Conservation (phyloP, 129 eudicot species). For the Arctium minus region DNA sequence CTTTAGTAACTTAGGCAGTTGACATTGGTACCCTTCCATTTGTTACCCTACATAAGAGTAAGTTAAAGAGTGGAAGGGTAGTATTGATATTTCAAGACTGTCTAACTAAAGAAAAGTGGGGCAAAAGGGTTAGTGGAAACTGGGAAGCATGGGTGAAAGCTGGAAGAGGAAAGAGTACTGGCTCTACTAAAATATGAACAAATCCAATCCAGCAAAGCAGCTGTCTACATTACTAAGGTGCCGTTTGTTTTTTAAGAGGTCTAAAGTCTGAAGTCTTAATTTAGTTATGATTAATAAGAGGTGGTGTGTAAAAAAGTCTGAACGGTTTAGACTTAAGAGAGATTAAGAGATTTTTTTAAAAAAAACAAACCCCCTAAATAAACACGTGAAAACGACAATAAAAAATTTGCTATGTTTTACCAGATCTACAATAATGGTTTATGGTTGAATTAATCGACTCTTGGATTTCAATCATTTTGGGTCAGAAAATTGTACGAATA, state of each 20-base stretch:
- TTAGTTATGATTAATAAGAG: no score
- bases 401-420: constrained; percentile 26
- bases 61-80: constrained; percentile 11
- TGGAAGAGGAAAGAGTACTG: constrained; percentile 25
- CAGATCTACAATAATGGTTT: constrained; percentile 17
- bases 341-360: no score
- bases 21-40: constrained; percentile 21
- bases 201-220: constrained; percentile 17
- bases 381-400: constrained; percentile 35
- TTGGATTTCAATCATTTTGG: constrained; percentile 8
- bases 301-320: no score
- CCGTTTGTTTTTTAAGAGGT: no score
- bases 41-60: neutral
- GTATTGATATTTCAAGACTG: constrained; percentile 6
- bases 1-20: constrained; percentile 5
- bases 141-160: constrained; percentile 30
- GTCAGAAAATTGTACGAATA: neutral
- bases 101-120: constrained; percentile 16
- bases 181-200: neutral
- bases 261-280: no score
- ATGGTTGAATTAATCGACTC: neutral
- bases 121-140: constrained; percentile 2
- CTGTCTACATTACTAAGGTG: constrained; percentile 29
- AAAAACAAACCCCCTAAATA: no score
- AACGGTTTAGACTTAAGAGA: no score